Conservation (phyloP, 2,329 filamentous ascomycete genomes). For the Drechslerella coelobrocha region DNA sequence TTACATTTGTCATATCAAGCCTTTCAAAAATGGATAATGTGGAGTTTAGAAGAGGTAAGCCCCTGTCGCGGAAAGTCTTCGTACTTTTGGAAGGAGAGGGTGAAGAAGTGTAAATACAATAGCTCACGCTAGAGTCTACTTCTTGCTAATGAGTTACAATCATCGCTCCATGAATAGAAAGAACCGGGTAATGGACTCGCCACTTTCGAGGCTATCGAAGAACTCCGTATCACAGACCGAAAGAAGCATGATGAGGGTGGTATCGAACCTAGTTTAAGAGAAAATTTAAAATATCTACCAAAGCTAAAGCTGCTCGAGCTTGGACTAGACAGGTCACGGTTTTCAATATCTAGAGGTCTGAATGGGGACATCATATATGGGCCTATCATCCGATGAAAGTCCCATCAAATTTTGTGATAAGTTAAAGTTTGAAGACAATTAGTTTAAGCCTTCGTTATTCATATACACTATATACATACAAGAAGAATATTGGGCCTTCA, state of each 20-base stretch:
- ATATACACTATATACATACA: not conserved
- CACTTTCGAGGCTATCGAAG: constrained; percentile 15
- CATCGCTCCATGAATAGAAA: not conserved
- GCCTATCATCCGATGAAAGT: not conserved
- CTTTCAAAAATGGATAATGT: not conserved
- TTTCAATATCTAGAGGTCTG: constrained; percentile 15
- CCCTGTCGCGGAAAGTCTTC: not conserved
- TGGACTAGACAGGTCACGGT: constrained; percentile 15
- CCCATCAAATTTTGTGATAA: not conserved
- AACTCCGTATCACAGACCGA: constrained; percentile 9
- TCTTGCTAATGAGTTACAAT: not conserved
- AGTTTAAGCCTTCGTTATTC: not conserved
- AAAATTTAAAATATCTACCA: constrained; percentile 6
- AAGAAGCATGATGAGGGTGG: not conserved
- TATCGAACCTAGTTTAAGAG: not conserved
- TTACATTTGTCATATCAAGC: not conserved
- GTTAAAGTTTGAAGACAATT: not conserved
- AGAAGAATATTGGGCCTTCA: not conserved
- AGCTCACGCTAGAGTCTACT: no score
- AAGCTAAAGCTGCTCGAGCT: constrained; percentile 18
- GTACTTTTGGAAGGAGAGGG: no score
- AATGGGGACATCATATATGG: constrained; percentile 7
- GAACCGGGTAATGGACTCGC: not conserved
- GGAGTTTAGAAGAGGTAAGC: not conserved
- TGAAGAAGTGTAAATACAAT: no score